phyloP scores from a whole-genome alignment of 768 basidiomycete genomes.

The Imleria badia region DNA sequence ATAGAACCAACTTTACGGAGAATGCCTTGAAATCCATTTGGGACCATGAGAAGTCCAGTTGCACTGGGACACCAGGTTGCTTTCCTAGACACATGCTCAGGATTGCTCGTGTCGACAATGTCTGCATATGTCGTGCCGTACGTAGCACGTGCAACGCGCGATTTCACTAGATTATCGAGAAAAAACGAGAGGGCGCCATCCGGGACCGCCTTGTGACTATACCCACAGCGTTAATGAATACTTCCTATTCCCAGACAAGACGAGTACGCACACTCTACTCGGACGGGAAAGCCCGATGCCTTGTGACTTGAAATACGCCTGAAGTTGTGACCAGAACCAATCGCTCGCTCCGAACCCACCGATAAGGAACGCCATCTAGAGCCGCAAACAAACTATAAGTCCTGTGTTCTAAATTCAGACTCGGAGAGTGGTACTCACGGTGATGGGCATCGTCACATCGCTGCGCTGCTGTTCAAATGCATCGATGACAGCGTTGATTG shows the following conservation, averaged over 20 bases:
- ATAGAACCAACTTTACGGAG: constrained; percentile 6
- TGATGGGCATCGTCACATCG: constrained; percentile 23
- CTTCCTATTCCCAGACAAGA: not conserved
- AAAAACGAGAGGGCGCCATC: constrained; percentile 43
- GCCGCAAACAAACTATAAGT: not conserved
- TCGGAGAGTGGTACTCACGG: constrained; percentile 19
- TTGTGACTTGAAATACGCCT: constrained; percentile 32
- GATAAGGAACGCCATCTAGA: constrained; percentile 40
- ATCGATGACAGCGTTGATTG: constrained; percentile 31
- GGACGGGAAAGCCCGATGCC: constrained; percentile 46
- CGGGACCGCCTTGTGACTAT: constrained; percentile 46
- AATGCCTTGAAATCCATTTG: constrained; percentile 1
- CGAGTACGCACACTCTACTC: constrained; percentile 41
- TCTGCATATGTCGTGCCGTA: constrained; percentile 52
- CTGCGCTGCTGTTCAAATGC: constrained; percentile 32
- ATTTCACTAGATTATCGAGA: constrained; percentile 45
- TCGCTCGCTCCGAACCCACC: constrained; percentile 52
- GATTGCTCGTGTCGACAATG: not conserved
- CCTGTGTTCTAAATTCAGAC: not conserved
- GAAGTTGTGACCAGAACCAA: constrained; percentile 42
- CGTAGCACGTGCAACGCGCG: constrained; percentile 43
- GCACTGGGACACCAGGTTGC: constrained; percentile 1
- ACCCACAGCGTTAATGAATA: not conserved
- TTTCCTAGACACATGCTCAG: constrained; percentile 9
- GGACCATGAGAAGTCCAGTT: constrained; percentile 1